Conservation (phyloP, 768 basidiomycete genomes). For the Trametes cingulata region DNA sequence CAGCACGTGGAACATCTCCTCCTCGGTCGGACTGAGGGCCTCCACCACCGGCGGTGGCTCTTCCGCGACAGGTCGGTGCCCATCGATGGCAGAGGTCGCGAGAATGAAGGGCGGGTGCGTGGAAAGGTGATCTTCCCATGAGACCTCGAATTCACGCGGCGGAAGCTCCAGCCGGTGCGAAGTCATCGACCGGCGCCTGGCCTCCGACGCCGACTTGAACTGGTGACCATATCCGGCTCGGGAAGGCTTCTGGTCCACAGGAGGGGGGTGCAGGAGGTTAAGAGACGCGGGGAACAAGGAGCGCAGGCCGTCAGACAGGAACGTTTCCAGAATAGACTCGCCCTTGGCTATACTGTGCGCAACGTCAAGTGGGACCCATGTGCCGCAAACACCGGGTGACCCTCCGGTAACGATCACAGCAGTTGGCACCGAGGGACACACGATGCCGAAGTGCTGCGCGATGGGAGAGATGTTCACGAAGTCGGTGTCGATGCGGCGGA, state of each 20-base stretch:
- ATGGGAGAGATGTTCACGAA: slow-evolving; percentile 74
- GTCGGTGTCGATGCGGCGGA: slow-evolving; percentile 77
- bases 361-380: slow-evolving; percentile 66
- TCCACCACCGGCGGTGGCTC: slow-evolving; percentile 34
- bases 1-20: slow-evolving; percentile 67
- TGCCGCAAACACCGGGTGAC: slow-evolving; percentile 55
- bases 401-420: slow-evolving; percentile 55
- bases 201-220: slow-evolving; percentile 55
- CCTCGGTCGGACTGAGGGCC: slow-evolving; percentile 63
- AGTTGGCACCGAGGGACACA: slow-evolving; percentile 42
- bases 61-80: slow-evolving; percentile 6
- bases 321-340: slow-evolving; percentile 51
- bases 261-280: slow-evolving; percentile 48
- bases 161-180: slow-evolving; percentile 28
- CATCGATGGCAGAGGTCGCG: slow-evolving; percentile 19
- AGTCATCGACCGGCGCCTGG: slow-evolving; percentile 33
- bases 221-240: slow-evolving; percentile 53
- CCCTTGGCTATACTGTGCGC: slow-evolving; percentile 55
- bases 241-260: slow-evolving; percentile 32
- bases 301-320: slow-evolving; percentile 62
- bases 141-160: slow-evolving; percentile 20
- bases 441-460: slow-evolving; percentile 44
- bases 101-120: slow-evolving; percentile 27
- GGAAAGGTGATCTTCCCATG: slow-evolving; percentile 32
- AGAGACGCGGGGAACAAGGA: slow-evolving; percentile 64